phyloP scores from a whole-genome alignment of 768 basidiomycete genomes.

The Jaapia argillacea region DNA sequence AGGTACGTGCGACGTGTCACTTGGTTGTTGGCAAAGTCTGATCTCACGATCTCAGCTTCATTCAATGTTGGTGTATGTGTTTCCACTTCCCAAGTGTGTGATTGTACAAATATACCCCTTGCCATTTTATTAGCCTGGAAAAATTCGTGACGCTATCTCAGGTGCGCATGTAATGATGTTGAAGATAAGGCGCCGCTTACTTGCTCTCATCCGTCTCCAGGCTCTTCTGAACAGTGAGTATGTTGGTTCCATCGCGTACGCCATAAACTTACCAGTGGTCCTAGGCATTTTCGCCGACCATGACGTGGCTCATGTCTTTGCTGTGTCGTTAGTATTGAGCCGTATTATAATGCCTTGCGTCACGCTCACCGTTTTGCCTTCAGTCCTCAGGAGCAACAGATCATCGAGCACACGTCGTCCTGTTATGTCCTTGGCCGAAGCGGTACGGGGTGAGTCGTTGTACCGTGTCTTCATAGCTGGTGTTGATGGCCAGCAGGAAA shows the following conservation, averaged over 20 bases:
- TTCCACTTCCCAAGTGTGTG: conserved; percentile 1
- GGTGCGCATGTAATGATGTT: conserved; percentile 14
- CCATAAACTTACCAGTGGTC: neutral
- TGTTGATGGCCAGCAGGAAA: conserved; percentile 32
- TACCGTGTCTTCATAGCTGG: neutral
- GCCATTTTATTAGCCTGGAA: conserved; percentile 32
- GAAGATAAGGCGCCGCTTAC: neutral
- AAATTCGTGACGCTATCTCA: conserved; percentile 34
- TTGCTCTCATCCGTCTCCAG: conserved; percentile 9
- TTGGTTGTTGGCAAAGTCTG: neutral
- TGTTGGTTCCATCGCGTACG: neutral
- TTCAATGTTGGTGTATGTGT: conserved; percentile 38
- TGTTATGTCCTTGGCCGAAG: conserved; percentile 56
- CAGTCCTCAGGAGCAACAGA: conserved; percentile 39
- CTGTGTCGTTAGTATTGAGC: conserved; percentile 17
- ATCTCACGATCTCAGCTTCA: conserved; percentile 29
- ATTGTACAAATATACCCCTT: conserved; percentile 3
- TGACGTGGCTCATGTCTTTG: conserved; percentile 26
- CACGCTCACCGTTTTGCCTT: neutral
- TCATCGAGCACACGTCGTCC: conserved; percentile 48
- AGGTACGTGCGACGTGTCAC: conserved; percentile 21
- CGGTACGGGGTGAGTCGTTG: conserved; percentile 51
- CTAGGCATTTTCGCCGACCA: conserved; percentile 41
- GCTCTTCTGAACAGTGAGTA: conserved; percentile 26
- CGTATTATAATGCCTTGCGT: neutral